Evolutionary conservation across 768 basidiomycete species (phyloP), one percentile per base, ranked within the genome.

Genomic region (Tremella yokohamensis): DNA sequence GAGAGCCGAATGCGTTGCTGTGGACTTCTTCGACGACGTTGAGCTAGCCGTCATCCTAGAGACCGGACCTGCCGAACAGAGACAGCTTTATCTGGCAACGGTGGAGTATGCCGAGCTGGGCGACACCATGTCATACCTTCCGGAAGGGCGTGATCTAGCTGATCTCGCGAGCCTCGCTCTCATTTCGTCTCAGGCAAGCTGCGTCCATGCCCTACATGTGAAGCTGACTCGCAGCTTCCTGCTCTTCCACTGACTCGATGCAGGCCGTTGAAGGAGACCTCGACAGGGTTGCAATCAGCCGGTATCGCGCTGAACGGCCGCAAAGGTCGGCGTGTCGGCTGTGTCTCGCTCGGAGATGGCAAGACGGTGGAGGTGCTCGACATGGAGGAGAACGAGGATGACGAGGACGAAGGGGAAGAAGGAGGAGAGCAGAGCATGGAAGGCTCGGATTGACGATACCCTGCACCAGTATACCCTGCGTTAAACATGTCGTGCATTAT

Each of bases 21-120:
- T 66, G 3, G 57, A 64, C 38, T 66, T 70, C 56, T 70, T 70
- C 52, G 68, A 70, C 44, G 63, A 66, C 38, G 47, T 54, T 25
- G 68, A 70, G 26, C 49, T 66, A 18, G 65, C 60, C 13, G 18
- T 70, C 7, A 15, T 70, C 1, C 49, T 69, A n/a, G 48, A 63
- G 34, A 48, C 16, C 18, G 47, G 40, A 16, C 19, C 15, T 12
- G 29, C 38, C n/a, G 34, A 26, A 8, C 18, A 34, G 9, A 34
- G 11, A 34, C 34, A 50, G 6, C 29, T 57, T 25, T 64, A 62
- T 29, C 65, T 66, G 7, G 52, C 34, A 4, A 62, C 65, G 3
- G 19, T 64, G 0, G 50, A 55, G 7, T 69, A 66, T 50, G 34
- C 42, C 47, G 42, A 22, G 2, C 34, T 58, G 20, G 16, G 44